Evolutionary conservation across 176 grass and related monocot genomes (phyloP).

Genomic region (Oryza glaberrima): DNA sequence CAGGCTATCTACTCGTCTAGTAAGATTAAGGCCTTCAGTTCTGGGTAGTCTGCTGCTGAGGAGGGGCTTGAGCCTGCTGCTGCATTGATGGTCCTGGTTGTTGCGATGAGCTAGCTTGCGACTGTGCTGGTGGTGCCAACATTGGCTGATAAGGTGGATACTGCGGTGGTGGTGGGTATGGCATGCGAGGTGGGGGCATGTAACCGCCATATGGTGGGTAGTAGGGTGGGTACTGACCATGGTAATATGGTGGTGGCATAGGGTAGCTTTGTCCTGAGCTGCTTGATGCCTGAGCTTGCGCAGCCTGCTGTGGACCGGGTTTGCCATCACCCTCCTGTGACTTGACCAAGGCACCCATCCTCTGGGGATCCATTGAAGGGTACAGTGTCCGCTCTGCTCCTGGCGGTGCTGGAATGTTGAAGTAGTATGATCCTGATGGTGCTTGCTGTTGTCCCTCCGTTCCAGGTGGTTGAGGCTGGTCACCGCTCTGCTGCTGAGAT

Average conservation of each 20-base stretch:
- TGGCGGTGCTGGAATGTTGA: slow-evolving; percentile 86
- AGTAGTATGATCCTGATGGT: slow-evolving; percentile 58
- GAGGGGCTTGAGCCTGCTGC: slow-evolving; percentile 45
- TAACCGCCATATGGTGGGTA: slow-evolving; percentile 68
- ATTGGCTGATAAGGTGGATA: slow-evolving; percentile 70
- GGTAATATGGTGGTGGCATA: slow-evolving; percentile 56
- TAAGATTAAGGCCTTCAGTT: slow-evolving; percentile 29
- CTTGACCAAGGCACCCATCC: slow-evolving; percentile 84
- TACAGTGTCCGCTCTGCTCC: slow-evolving; percentile 59
- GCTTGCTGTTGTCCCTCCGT: slow-evolving; percentile 58
- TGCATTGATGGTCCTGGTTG: slow-evolving; percentile 28
- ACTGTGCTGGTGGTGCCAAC: slow-evolving; percentile 41
- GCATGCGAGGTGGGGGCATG: slow-evolving; percentile 64
- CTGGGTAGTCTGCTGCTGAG: slow-evolving; percentile 40
- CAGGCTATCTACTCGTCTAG: not conserved
- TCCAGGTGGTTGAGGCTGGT: slow-evolving; percentile 68
- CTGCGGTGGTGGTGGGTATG: slow-evolving; percentile 65
- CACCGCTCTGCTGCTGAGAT: slow-evolving; percentile 77
- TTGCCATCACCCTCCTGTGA: slow-evolving; percentile 56
- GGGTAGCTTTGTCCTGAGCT: slow-evolving; percentile 58
- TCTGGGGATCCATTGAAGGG: slow-evolving; percentile 95
- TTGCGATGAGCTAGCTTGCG: slow-evolving; percentile 48
- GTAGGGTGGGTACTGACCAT: slow-evolving; percentile 69
- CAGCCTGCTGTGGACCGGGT: slow-evolving; percentile 44
- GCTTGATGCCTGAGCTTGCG: slow-evolving; percentile 58